Conservation (phyloP, 371 early-diverging fungal species). For the Mortierella sp. region DNA sequence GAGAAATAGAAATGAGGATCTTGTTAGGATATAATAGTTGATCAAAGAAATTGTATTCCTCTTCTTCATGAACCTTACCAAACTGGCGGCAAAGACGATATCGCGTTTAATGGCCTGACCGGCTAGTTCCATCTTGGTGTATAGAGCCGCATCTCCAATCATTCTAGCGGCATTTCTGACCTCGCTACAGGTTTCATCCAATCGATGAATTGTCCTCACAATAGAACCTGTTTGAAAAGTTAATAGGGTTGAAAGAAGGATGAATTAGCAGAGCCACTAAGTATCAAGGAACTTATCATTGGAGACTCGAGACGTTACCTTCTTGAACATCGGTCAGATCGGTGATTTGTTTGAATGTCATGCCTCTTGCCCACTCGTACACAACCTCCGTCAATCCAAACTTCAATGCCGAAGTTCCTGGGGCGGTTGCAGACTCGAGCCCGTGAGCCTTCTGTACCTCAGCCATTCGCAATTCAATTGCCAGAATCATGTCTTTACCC, state of each 20-base stretch:
- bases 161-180: conserved; percentile 93
- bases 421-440: conserved; percentile 59
- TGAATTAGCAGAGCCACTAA: background rate
- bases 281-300: background rate
- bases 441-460: conserved; percentile 82
- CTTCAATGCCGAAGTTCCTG: conserved; percentile 62
- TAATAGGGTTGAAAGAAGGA: background rate
- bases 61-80: conserved; percentile 65
- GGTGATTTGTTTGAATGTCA: conserved; percentile 95
- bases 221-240: conserved; percentile 74
- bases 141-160: conserved; percentile 95
- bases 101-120: conserved; percentile 95
- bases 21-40: too few species aligned
- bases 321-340: conserved; percentile 96
- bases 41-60: too few species aligned
- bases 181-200: conserved; percentile 98
- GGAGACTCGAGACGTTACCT: conserved; percentile 60
- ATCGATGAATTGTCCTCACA: conserved; percentile 96
- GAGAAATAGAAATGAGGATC: background rate
- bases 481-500: conserved; percentile 72
- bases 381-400: conserved; percentile 97
- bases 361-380: conserved; percentile 98
- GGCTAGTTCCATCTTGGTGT: conserved; percentile 96
- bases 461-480: conserved; percentile 78
- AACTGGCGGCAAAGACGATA: conserved; percentile 98